These are phyloP conservation scores for Canavalia ensiformis DNA, from an alignment of 306 rosid genomes.

Conservation along the genomic window DNA sequence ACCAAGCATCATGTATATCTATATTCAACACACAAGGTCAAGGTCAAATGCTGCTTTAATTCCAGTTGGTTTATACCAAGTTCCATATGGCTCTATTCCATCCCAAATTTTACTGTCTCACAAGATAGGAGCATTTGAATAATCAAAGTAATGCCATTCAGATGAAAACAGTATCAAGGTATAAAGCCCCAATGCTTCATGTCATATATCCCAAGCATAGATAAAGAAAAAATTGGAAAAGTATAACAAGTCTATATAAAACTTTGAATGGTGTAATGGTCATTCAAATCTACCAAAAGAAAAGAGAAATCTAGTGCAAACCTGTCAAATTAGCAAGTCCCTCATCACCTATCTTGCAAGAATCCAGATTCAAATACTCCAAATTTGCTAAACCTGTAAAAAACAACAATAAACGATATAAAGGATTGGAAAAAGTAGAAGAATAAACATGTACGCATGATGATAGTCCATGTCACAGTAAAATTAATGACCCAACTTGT, in stretches of 20 bases:
- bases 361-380: constrained; percentile 96
- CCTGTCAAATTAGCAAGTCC: constrained; percentile 89
- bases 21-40: constrained; percentile 18
- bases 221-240: constrained; percentile 19
- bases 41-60: constrained; percentile 34
- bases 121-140: constrained; percentile 10
- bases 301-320: constrained; percentile 41
- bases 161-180: constrained; percentile 38
- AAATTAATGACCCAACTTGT: constrained; percentile 10
- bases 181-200: constrained; percentile 14
- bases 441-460: constrained; percentile 15
- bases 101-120: neutral
- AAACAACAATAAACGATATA: constrained; percentile 35
- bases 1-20: neutral
- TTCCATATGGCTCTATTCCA: constrained; percentile 14
- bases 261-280: constrained; percentile 22
- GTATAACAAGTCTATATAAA: constrained; percentile 7
- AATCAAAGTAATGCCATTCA: constrained; percentile 5
- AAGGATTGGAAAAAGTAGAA: constrained; percentile 34
- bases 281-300: constrained; percentile 19
- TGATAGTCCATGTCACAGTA: constrained; percentile 10
- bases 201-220: constrained; percentile 10
- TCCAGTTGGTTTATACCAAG: constrained; percentile 18
- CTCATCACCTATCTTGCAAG: constrained; percentile 80
- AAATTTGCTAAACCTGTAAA: constrained; percentile 73